Conservation (phyloP, 176 grass and related monocot species). For the Carex scoparia region DNA sequence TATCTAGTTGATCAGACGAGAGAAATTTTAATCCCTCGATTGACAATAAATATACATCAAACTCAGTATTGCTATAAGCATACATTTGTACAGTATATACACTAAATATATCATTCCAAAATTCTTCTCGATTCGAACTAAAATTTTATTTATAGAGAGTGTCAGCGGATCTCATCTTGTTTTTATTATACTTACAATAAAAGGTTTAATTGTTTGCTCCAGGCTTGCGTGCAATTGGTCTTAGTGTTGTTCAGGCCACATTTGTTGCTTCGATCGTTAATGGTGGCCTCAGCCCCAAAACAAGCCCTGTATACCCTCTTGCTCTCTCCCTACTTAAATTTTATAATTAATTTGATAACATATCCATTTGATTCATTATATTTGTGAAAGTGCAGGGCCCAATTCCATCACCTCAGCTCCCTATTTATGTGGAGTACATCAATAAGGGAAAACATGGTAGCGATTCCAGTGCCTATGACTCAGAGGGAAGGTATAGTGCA, state of each 20-base stretch:
- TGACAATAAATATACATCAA: too few species aligned
- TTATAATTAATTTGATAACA: neutral
- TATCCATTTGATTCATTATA: too few species aligned
- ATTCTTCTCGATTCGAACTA: too few species aligned
- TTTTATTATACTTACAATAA: neutral
- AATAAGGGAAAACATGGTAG: conserved; percentile 57
- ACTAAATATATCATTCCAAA: too few species aligned
- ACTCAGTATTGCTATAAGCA: too few species aligned
- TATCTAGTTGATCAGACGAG: too few species aligned
- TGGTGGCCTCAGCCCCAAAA: conserved; percentile 26
- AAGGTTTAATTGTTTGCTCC: neutral
- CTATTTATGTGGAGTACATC: conserved; percentile 66
- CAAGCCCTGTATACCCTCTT: conserved; percentile 28
- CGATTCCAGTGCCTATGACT: conserved; percentile 56
- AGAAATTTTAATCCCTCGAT: too few species aligned
- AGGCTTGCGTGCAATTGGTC: conserved; percentile 43
- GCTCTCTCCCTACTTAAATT: neutral
- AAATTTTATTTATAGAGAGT: too few species aligned
- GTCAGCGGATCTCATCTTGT: too few species aligned
- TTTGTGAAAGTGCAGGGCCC: conserved; percentile 21
- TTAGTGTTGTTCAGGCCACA: conserved; percentile 16
- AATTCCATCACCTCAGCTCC: conserved; percentile 22
- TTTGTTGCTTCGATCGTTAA: conserved; percentile 40
- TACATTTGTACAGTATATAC: too few species aligned
- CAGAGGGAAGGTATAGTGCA: conserved; percentile 49